Conservation (phyloP, 129 eudicot genomes). For the Pittosporum tobira region DNA sequence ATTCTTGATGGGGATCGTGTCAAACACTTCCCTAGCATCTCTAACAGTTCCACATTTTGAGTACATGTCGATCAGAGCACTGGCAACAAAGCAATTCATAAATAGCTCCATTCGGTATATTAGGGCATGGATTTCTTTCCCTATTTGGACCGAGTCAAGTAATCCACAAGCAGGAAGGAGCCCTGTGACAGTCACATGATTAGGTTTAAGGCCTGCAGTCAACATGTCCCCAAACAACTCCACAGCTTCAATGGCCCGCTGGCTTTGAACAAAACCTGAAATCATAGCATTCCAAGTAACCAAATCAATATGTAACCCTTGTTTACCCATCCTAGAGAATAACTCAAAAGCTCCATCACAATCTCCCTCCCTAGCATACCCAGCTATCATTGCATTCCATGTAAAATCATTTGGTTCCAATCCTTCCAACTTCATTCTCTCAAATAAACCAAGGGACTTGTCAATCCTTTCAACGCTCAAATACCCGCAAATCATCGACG, state of each 20-base stretch:
- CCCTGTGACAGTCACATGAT: constrained; percentile 46
- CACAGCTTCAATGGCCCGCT: constrained; percentile 33
- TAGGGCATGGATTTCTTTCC: constrained; percentile 57
- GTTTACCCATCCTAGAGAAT: constrained; percentile 42
- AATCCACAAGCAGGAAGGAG: constrained; percentile 53
- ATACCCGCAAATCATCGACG: constrained; percentile 55
- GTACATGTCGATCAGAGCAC: constrained; percentile 73
- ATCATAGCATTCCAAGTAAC: constrained; percentile 76
- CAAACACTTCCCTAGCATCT: constrained; percentile 42
- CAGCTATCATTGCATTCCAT: constrained; percentile 64
- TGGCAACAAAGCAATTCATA: constrained; percentile 42
- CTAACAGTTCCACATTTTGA: constrained; percentile 58
- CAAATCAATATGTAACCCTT: constrained; percentile 47
- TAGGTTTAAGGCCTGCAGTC: constrained; percentile 43
- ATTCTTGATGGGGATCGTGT: constrained; percentile 30
- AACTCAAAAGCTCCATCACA: constrained; percentile 31
- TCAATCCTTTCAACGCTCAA: constrained; percentile 29
- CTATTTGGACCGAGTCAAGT: constrained; percentile 32
- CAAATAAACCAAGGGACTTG: constrained; percentile 36
- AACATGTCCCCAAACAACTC: constrained; percentile 49
- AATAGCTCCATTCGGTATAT: constrained; percentile 40
- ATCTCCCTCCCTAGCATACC: constrained; percentile 62
- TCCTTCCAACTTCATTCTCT: constrained; percentile 44
- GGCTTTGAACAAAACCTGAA: constrained; percentile 62
- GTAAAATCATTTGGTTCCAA: constrained; percentile 60